These are phyloP conservation scores for Sugiyamaella valdiviana DNA, from an alignment of 805 yeast species.

Conservation along the genomic window DNA sequence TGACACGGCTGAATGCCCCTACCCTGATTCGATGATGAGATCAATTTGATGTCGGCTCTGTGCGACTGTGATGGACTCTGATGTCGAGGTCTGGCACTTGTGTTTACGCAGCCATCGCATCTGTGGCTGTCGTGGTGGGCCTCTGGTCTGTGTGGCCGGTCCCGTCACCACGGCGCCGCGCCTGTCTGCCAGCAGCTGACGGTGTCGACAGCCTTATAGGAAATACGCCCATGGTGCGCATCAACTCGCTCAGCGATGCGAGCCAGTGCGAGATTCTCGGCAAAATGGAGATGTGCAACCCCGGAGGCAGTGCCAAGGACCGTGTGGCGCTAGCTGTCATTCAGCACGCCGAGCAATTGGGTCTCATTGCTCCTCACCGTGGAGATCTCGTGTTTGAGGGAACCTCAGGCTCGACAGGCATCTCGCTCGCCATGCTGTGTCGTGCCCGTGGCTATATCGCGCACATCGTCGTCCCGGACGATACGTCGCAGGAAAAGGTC, in stretches of 20 bases:
- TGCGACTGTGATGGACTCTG: too few species aligned
- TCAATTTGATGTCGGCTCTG: too few species aligned
- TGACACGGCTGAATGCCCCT: too few species aligned
- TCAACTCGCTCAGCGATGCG: slow-evolving; percentile 58
- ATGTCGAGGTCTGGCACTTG: too few species aligned
- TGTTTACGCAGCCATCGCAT: neutral
- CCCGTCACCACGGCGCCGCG: neutral
- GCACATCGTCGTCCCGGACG: slow-evolving; percentile 93
- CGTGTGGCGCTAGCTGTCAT: slow-evolving; percentile 86
- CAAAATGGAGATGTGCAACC: slow-evolving; percentile 77
- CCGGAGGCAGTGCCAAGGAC: slow-evolving; percentile 95
- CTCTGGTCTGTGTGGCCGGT: neutral
- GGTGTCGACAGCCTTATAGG: slow-evolving; percentile 54
- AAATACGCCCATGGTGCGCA: slow-evolving; percentile 75
- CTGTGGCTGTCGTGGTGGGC: neutral
- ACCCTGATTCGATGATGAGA: too few species aligned
- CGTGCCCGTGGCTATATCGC: slow-evolving; percentile 83
- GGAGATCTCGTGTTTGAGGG: slow-evolving; percentile 88
- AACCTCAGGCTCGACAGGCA: slow-evolving; percentile 95
- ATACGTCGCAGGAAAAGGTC: slow-evolving; percentile 79
- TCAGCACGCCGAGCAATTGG: slow-evolving; percentile 54
- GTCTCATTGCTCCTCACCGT: slow-evolving; percentile 49
- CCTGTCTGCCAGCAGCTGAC: neutral
- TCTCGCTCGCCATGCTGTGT: slow-evolving; percentile 85
- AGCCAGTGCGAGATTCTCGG: slow-evolving; percentile 85